These are phyloP conservation scores for Fusarium equiseti DNA, from an alignment of 2,329 filamentous ascomycete genomes.

Conservation along the genomic window DNA sequence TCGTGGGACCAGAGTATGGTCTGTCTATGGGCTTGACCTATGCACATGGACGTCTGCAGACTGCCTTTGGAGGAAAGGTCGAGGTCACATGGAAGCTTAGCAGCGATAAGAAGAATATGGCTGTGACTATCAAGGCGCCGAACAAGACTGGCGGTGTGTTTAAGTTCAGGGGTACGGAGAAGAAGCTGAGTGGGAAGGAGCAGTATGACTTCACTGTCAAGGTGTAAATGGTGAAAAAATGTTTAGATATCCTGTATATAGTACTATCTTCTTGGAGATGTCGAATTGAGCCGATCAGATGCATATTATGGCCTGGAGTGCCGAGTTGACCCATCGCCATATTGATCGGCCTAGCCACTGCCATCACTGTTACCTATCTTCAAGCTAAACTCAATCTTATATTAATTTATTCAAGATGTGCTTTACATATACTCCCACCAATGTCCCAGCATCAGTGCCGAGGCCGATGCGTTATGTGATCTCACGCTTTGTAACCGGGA, in stretches of 20 bases:
- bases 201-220: constrained; percentile 2
- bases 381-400: too few species aligned
- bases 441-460: too few species aligned
- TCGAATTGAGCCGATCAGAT: too few species aligned
- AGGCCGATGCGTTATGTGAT: background rate
- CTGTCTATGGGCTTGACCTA: constrained; percentile 2
- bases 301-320: background rate
- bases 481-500: background rate
- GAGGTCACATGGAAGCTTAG: constrained; percentile 2
- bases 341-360: background rate
- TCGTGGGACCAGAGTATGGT: constrained; percentile 8
- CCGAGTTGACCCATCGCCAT: too few species aligned
- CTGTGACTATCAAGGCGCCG: background rate
- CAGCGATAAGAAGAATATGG: background rate
- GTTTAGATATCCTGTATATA: background rate
- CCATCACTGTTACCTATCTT: too few species aligned
- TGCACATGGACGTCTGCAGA: background rate
- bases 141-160: constrained; percentile 12
- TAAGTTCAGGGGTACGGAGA: background rate
- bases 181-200: background rate
- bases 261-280: background rate
- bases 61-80: background rate
- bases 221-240: background rate
- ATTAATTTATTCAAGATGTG: too few species aligned
- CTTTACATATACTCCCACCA: too few species aligned